Evolutionary conservation across 2,329 filamentous ascomycete genomes (phyloP).

Genomic region (Eurotiales sp.): DNA sequence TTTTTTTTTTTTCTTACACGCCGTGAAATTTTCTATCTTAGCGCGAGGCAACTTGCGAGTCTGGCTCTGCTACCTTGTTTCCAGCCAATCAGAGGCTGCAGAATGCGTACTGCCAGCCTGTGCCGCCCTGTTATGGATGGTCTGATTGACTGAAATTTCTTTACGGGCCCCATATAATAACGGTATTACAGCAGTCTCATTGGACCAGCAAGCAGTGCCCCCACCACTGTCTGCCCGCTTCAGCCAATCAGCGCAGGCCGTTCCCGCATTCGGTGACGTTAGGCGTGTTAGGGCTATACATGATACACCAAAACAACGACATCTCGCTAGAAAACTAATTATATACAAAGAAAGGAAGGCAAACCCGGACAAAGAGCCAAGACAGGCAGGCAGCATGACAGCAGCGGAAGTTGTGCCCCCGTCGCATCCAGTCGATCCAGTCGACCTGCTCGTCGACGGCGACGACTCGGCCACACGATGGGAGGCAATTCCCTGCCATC

Average conservation of each 20-base stretch:
- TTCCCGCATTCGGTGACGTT: constrained; percentile 3
- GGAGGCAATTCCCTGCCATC: constrained; percentile 68
- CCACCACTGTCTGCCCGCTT: not conserved
- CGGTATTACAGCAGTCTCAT: not conserved
- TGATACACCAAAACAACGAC: too few species aligned
- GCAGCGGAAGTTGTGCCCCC: constrained; percentile 3
- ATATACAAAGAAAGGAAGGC: not conserved
- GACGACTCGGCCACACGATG: constrained; percentile 14
- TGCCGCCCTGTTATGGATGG: not conserved
- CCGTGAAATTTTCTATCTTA: constrained; percentile 26
- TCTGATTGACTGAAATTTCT: not conserved
- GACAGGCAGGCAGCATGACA: constrained; percentile 1
- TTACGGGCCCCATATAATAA: not conserved
- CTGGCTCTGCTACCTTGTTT: constrained; percentile 5
- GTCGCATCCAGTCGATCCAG: not conserved
- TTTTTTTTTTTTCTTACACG: constrained; percentile 17
- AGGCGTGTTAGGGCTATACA: not conserved
- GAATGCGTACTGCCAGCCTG: constrained; percentile 6
- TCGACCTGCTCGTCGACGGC: constrained; percentile 5
- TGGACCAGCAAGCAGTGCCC: not conserved
- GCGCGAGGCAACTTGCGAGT: constrained; percentile 23
- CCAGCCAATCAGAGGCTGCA: not conserved
- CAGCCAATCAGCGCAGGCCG: not conserved
- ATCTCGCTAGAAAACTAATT: too few species aligned
- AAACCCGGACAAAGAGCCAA: not conserved